Evolutionary conservation across 305 asterid genomes (phyloP), one percentile per base, ranked within the genome.

Genomic region (Salvia sclarea): DNA sequence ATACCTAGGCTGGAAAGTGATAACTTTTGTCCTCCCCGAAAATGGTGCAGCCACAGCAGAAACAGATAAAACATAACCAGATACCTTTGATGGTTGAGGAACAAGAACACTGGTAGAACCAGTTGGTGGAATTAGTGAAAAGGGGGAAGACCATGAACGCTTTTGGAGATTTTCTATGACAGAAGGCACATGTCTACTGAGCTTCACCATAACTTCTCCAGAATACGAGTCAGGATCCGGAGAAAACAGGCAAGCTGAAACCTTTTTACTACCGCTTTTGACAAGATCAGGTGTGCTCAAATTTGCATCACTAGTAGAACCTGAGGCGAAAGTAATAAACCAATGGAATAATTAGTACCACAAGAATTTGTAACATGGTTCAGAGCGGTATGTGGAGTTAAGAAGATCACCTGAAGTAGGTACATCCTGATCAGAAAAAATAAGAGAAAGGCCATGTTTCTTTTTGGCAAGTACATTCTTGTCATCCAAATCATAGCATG

Each of bases 1-100:
- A 24, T 84, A 89, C 98, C 98, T 86, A 25, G 95, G 99, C 74
- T 94, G 98, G 82, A 94, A 89, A 35, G 96, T 83, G 78, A 91
- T 84, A 74, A 94, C 80, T 74, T 84, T 91, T 70, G 98, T 94
- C 86, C 83, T 86, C 65, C 93, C 99, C 38, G 92, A 82, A 86
- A 86, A 89, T n/a, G 96, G 96, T 68, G 95, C 96, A 59, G 93
- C 90, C 83, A 82, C 80, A 68, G 96, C 95, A 61, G 94, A 80
- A 71, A 91, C 99, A 71, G 99, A 87, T 74, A 89, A 65, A 44
- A 87, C 81, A 79, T 87, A 86, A 47, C 96, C 96, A 54, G 95
- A 81, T 76, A 68, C 84, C 76, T 37, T 68, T 76, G 88, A 81
- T 52, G 88, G 87, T 71, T 91, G 95, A 72, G 97, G 96, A 76